These are phyloP conservation scores for Pulveroboletus ravenelii DNA, from an alignment of 768 basidiomycete genomes.

Conservation along the genomic window DNA sequence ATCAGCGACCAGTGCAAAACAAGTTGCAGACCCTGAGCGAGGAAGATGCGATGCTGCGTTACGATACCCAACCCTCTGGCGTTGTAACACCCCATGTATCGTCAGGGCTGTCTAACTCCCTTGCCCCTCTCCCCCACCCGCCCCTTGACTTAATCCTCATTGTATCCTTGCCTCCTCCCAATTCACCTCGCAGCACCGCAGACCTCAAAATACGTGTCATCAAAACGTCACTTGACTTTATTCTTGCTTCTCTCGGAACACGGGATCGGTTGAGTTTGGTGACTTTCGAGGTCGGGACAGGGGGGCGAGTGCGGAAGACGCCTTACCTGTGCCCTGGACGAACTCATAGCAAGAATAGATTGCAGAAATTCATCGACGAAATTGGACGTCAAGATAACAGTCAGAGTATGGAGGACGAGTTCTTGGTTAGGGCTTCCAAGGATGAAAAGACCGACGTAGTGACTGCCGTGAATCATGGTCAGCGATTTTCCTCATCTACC, in stretches of 20 bases:
- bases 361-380: constrained; percentile 77
- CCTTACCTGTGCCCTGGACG: constrained; percentile 80
- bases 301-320: constrained; percentile 84
- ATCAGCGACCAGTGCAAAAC: constrained; percentile 31
- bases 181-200: constrained; percentile 69
- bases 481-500: constrained; percentile 6
- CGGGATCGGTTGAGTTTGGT: constrained; percentile 86
- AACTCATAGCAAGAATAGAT: constrained; percentile 59
- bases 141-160: constrained; percentile 91
- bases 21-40: constrained; percentile 68
- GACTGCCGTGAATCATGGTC: constrained; percentile 95
- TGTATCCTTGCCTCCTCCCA: constrained; percentile 76
- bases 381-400: constrained; percentile 42
- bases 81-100: constrained; percentile 70
- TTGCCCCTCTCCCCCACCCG: constrained; percentile 78
- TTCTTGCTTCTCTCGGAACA: constrained; percentile 67
- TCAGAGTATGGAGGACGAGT: constrained; percentile 54
- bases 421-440: constrained; percentile 65
- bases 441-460: constrained; percentile 98
- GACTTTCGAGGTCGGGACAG: constrained; percentile 85
- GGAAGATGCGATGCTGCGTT: constrained; percentile 60
- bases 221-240: constrained; percentile 81
- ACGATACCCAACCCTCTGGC: constrained; percentile 45
- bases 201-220: constrained; percentile 87
- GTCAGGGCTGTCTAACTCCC: constrained; percentile 72